Base-by-base conservation (phyloP, 768 basidiomycete species). In the Serendipita sp. region DNA sequence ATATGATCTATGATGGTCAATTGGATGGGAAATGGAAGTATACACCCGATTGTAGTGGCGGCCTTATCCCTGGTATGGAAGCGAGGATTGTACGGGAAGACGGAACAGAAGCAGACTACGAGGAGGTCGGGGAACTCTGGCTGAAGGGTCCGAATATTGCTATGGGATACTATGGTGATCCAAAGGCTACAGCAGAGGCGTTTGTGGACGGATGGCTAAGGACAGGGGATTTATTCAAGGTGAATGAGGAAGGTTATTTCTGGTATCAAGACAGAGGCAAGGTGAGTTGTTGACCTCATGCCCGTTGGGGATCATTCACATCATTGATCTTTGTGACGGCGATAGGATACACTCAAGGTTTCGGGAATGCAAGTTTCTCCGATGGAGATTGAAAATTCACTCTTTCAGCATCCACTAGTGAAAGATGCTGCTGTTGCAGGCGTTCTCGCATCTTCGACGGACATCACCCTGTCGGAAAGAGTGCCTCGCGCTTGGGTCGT, bases 321-420 rank as follows among this genome's bases (percentile, higher is more conserved):
- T 62, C 15, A 28, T 64, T 65, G 38, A 65, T 2, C 45, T 30
- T 4, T 16, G 15, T 45, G 34, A 41, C 41, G 41, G 13, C 41
- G 41, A 41, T 60, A 88, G 84, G 89, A 91, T 70, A 89, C 83
- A 0, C 77, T 92, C 24, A 92, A 92, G 70, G 79, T 92, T 2
- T 88, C 86, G 0, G 89, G 89, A 2, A 77, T 76, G 58, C 89
- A 91, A 73, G 89, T 91, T 0, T 88, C 89, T 0, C 89, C 89
- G 0, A 79, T 80, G 16, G 89, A 92, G 70, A 85, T 91, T 63
- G 89, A 91, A 71, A 77, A 82, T 32, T 79, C 78, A 28, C 74
- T 91, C 1, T 77, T 84, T 18, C 76, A 76, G 0, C 82, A 90
- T 45, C 86, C 88, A 0, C 77, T 89, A 54, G 80, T 90, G 66